phyloP scores from a whole-genome alignment of 805 yeast genomes.

The Hanseniaspora singularis region DNA sequence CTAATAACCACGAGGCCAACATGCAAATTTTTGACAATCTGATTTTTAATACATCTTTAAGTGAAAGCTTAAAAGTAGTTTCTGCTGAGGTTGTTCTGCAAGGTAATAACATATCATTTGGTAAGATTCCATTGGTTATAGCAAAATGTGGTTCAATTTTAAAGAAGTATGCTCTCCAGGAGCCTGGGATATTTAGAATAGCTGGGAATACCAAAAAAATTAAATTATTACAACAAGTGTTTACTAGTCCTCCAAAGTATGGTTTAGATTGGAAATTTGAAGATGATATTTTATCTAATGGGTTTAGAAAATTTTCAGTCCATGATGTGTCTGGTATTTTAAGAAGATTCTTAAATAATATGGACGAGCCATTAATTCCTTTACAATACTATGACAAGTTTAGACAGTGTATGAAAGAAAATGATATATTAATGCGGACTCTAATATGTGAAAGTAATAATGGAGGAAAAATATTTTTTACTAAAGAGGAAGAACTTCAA shows the following conservation, averaged over 20 bases:
- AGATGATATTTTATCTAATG: constrained; percentile 4
- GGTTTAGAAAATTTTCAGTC: constrained; percentile 56
- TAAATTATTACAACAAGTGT: constrained; percentile 69
- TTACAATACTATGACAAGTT: constrained; percentile 61
- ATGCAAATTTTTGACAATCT: constrained; percentile 21
- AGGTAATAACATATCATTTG: constrained; percentile 63
- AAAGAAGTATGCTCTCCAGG: constrained; percentile 62
- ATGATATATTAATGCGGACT: constrained; percentile 34
- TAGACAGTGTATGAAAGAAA: constrained; percentile 54
- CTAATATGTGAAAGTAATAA: constrained; percentile 55
- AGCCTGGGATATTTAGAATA: constrained; percentile 86
- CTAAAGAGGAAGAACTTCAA: constrained; percentile 12
- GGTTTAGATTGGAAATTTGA: constrained; percentile 66
- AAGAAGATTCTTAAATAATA: constrained; percentile 70
- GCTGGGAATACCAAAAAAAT: constrained; percentile 86
- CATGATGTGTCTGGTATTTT: constrained; percentile 93
- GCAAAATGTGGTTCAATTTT: constrained; percentile 86
- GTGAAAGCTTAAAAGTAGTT: constrained; percentile 55
- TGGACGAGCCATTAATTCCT: constrained; percentile 89
- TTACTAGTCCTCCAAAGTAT: constrained; percentile 78
- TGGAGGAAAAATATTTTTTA: constrained; percentile 11
- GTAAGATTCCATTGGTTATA: constrained; percentile 83
- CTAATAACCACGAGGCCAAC: constrained; percentile 18
- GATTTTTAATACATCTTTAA: constrained; percentile 73
- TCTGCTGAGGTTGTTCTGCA: constrained; percentile 49